phyloP scores from a whole-genome alignment of 2,329 filamentous ascomycete species.

The Thelonectria olida region DNA sequence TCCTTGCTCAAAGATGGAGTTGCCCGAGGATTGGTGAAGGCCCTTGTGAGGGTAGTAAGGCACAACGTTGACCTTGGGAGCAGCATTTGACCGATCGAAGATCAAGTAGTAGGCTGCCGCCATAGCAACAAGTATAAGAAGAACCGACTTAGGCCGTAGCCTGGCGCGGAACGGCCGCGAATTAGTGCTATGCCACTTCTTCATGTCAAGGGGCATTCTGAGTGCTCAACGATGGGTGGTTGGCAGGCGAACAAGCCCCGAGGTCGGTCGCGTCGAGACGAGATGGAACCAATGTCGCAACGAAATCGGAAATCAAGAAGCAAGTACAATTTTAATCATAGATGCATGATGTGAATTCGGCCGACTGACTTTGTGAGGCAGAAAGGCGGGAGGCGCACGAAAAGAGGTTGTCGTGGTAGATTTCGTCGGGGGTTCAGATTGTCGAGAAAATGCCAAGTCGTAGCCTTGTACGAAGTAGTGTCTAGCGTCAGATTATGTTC shows the following conservation, averaged over 20 bases:
- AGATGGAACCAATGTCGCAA: conserved; percentile 19
- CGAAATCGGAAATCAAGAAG: conserved; percentile 2
- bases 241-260: conserved; percentile 8
- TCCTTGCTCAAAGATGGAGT: conserved; percentile 20
- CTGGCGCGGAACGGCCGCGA: conserved; percentile 45
- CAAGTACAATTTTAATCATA: conserved; percentile 25
- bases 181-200: conserved; percentile 45
- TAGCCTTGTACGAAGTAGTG: conserved; percentile 1
- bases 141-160: conserved; percentile 52
- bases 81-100: conserved; percentile 45
- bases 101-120: conserved; percentile 56
- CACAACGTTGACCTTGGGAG: conserved; percentile 46
- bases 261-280: conserved; percentile 9
- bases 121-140: conserved; percentile 51
- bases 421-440: conserved; percentile 16
- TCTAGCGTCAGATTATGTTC: conserved; percentile 14
- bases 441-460: conserved; percentile 6
- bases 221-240: not conserved
- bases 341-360: conserved; percentile 28
- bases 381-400: conserved; percentile 11
- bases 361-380: conserved; percentile 10
- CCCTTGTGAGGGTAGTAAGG: conserved; percentile 31
- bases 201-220: conserved; percentile 35
- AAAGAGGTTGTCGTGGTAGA: conserved; percentile 23
- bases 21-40: not conserved